These are phyloP conservation scores for Cyclocybe aegerita DNA, from an alignment of 768 basidiomycete genomes.

Conservation along the genomic window DNA sequence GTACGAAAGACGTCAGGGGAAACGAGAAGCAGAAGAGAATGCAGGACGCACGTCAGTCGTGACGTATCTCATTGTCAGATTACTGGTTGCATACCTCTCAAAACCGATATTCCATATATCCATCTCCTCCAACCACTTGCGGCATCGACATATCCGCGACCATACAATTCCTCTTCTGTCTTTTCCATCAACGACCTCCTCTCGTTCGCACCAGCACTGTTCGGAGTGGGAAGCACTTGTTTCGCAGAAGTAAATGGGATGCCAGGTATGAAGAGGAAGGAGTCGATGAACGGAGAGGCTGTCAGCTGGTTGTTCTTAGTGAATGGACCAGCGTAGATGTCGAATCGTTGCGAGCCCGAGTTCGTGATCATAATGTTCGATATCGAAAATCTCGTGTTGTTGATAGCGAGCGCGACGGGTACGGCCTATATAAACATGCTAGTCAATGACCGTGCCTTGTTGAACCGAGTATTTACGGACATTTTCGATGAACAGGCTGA, in stretches of 20 bases:
- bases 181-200: conserved; percentile 31
- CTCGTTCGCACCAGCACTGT: conserved; percentile 42
- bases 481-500: conserved; percentile 57
- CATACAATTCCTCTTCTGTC: conserved; percentile 40
- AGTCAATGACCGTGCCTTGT: conserved; percentile 6
- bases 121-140: conserved; percentile 62
- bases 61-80: conserved; percentile 73
- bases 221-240: conserved; percentile 52
- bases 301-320: conserved; percentile 82
- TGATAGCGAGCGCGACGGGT: conserved; percentile 55
- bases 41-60: conserved; percentile 56
- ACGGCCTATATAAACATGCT: conserved; percentile 41
- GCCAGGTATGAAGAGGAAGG: conserved; percentile 61
- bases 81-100: conserved; percentile 40
- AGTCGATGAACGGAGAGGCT: conserved; percentile 65
- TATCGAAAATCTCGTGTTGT: conserved; percentile 59
- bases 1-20: not conserved
- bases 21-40: not conserved
- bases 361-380: conserved; percentile 68
- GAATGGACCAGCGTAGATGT: conserved; percentile 68
- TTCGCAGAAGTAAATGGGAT: conserved; percentile 51
- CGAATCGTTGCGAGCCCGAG: conserved; percentile 64
- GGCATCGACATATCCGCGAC: conserved; percentile 48
- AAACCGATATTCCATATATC: conserved; percentile 30
- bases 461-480: conserved; percentile 20